Percentiles rank a stretch among this genome's conserved stretches.
phyloP scores from a whole-genome alignment of 371 early-diverging fungal species.

The Pancytospora epiphaga region DNA sequence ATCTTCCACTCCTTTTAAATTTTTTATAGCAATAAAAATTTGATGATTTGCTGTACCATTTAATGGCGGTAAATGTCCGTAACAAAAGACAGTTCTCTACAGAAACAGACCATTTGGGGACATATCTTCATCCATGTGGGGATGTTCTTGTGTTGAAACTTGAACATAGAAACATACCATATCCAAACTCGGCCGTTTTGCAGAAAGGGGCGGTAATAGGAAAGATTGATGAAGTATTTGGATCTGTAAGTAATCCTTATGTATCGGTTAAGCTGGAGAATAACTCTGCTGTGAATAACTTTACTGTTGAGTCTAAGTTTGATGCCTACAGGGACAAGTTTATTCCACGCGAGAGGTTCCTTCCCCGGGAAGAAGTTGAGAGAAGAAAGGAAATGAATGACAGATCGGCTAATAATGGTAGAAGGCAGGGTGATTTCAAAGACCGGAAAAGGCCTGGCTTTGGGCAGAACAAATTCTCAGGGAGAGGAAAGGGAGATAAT shows the following conservation, averaged over 20 bases:
- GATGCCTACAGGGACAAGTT: conserved; percentile 47
- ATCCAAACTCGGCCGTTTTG: conserved; percentile 92
- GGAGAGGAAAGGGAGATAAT: too few relatives aligned
- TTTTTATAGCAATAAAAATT: too few relatives aligned
- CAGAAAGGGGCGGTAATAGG: conserved; percentile 86
- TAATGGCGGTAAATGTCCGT: background rate
- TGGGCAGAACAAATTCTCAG: too few relatives aligned
- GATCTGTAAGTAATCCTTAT: conserved; percentile 80
- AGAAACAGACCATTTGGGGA: conserved; percentile 68
- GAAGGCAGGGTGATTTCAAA: background rate
- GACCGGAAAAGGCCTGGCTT: background rate
- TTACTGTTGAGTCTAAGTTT: conserved; percentile 12
- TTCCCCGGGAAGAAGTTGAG: conserved; percentile 39
- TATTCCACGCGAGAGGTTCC: conserved; percentile 44
- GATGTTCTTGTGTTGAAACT: conserved; percentile 88
- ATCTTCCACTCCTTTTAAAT: too few relatives aligned
- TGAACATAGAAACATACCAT: conserved; percentile 79
- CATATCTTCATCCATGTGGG: conserved; percentile 81
- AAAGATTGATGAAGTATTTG: conserved; percentile 96
- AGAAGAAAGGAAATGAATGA: conserved; percentile 42
- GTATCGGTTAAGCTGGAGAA: conserved; percentile 25
- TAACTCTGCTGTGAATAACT: background rate
- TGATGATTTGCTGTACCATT: too few relatives aligned
- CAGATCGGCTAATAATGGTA: too few relatives aligned
- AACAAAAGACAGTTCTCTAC: background rate